Conservation (phyloP, 106 monocot species). For the Gastrodia elata region DNA sequence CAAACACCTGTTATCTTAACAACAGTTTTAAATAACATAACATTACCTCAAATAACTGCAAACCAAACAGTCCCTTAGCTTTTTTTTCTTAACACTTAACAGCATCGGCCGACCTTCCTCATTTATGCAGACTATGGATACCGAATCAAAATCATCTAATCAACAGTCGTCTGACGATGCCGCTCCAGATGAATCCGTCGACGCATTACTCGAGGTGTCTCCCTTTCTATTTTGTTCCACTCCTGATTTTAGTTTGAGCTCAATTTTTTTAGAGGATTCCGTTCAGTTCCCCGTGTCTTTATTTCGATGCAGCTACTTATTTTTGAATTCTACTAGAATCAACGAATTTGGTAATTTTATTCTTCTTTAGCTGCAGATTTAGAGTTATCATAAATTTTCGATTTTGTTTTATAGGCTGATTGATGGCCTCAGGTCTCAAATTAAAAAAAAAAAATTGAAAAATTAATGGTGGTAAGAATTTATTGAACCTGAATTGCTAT, state of each 20-base stretch:
- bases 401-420: neutral
- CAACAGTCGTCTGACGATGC: slow-evolving; percentile 3
- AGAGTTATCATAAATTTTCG: neutral
- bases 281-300: neutral
- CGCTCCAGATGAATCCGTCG: slow-evolving; percentile 11
- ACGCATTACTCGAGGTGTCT: slow-evolving; percentile 20
- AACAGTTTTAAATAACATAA: too few relatives aligned
- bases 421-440: neutral
- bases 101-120: too few relatives aligned
- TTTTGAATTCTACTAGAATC: neutral
- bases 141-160: slow-evolving; percentile 6
- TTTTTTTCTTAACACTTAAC: too few relatives aligned
- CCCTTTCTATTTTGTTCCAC: neutral
- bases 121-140: slow-evolving; percentile 5
- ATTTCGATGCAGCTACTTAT: neutral
- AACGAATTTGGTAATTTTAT: neutral
- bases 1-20: too few relatives aligned
- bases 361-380: neutral
- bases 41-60: too few relatives aligned
- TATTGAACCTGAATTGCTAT: too few relatives aligned
- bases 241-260: neutral
- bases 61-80: too few relatives aligned
- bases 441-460: neutral
- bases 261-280: neutral
- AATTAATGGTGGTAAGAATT: neutral